Evolutionary conservation across 1,139 yeast genomes (phyloP), one percentile per base, ranked within the genome.

Genomic region (Hyphopichia fennica): DNA sequence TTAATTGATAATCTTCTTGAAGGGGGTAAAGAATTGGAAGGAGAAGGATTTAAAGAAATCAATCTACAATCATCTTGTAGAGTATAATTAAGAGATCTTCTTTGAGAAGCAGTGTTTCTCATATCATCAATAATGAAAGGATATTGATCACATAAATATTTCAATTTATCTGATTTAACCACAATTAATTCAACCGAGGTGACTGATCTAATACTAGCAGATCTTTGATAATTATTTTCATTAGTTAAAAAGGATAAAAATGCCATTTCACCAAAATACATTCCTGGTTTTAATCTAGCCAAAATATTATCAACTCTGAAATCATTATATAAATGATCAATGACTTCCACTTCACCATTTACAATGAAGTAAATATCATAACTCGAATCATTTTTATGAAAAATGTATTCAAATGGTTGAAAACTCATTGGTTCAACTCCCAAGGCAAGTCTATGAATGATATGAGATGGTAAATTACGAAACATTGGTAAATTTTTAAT

Each of bases 251-350:
- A 70, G 3, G 80, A 69, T 34, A 85, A 62, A 52, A 84, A 84
- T 0, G 88, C 79, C 82, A 84, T 81, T 58, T 85, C 93, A 20
- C 95, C 95, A 63, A 86, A 84, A 58, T 82, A 84, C 34, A 81
- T 75, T 9, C 87, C 89, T 9, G 78, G 63, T 2, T 79, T 74
- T 32, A 85, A 63, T 45, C 87, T 72, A 1, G 87, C 90, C 35
- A 81, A 60, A 1, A 75, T 65, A 20, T 63, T 64, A 41, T 73
- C 79, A 14, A 58, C 52, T 19, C 54, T 45, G 16, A 44, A 43
- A 6, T 52, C 48, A 22, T 52, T 48, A 22, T 51, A 42, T 17
- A 56, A 50, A 18, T 72, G 69, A 48, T 79, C 82, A 4, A 84
- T 49, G 0, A 84, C 87, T 56, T 85, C 91, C 2, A 84, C 87